Base-by-base conservation (phyloP, 1,284 basidiomycete species). In the Boletus smithii region DNA sequence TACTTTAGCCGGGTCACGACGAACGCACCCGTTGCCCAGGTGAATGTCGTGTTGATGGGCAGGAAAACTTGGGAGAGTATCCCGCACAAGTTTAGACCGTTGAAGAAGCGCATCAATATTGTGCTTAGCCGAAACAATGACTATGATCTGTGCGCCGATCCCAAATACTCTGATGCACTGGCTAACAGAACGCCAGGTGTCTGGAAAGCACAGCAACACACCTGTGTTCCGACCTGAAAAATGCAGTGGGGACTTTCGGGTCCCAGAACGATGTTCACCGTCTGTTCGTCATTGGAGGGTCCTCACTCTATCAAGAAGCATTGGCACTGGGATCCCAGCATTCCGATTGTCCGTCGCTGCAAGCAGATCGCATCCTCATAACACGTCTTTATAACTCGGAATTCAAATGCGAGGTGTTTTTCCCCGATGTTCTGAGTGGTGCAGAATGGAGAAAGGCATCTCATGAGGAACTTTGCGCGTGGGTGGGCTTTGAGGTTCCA, bases 31-130 rank as follows among this genome's bases (percentile, higher is more conserved):
- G 70, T 76, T 50, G 75, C 72, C 11, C 65, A 61, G 35, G 69
- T 68, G 49, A 99, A 99, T 67, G 84, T 81, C 2, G 86, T 98
- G 30, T 73, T 99, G 49, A 99, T 99, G 97, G 97, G 97, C 6
- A 77, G 95, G 40, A 95, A 92, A 61, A 97, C 94, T 16, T 99
- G 97, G 97, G 91, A 97, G 67, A 92, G 91, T 65, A 99, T 99
- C 50, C 95, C 97, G n/a, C 57, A 64, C 7, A 90, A 84, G 66
- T 92, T 90, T 70, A 79, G 90, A 52, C 97, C 97, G 3, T 74
- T 99, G 22, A 74, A 78, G 35, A 80, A 78, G 26, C 75, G 97
- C 32, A 55, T 81, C 51, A 99, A 99, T 64, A 68, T 95, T 13
- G 83, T 99, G 29, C 73, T 97, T 29, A 92, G 84, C 56, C 74